Evolutionary conservation across 768 basidiomycete species (phyloP).

Genomic region (Cystofilobasidium capitatum): DNA sequence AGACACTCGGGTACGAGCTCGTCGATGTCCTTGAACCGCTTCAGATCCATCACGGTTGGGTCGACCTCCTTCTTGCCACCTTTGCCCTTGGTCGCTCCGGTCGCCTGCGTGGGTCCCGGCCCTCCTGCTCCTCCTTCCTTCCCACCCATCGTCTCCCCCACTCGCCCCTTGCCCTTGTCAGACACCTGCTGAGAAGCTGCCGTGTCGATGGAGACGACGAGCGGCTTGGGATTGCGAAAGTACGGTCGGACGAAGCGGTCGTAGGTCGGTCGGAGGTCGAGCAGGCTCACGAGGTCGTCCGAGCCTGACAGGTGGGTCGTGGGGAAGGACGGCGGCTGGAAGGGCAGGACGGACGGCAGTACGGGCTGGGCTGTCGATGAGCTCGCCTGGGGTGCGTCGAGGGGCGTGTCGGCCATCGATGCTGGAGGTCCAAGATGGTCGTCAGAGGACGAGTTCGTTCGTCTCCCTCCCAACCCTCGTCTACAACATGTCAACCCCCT

Average conservation of each 20-base stretch:
- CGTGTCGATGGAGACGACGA: neutral
- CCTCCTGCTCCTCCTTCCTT: neutral
- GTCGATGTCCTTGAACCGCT: constrained; percentile 23
- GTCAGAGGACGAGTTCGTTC: too few relatives aligned
- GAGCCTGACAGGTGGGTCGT: constrained; percentile 20
- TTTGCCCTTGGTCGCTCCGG: too few relatives aligned
- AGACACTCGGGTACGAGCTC: constrained; percentile 25
- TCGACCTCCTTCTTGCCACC: constrained; percentile 9
- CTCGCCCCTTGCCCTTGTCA: constrained; percentile 15
- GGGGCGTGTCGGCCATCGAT: constrained; percentile 4
- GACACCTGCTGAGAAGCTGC: neutral
- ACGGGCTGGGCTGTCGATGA: neutral
- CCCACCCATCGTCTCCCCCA: neutral
- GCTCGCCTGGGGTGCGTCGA: constrained; percentile 11
- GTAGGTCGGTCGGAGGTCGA: constrained; percentile 21
- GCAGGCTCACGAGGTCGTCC: constrained; percentile 19
- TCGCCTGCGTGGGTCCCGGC: neutral
- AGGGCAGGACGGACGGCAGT: neutral
- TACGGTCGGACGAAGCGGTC: constrained; percentile 27
- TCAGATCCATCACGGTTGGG: constrained; percentile 18
- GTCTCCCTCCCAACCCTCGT: neutral
- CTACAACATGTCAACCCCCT: neutral
- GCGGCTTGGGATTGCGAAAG: constrained; percentile 18
- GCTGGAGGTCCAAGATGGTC: neutral
- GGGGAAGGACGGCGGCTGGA: neutral